These are phyloP conservation scores for Trametes pubescens DNA, from an alignment of 1,284 basidiomycete genomes.

Conservation along the genomic window DNA sequence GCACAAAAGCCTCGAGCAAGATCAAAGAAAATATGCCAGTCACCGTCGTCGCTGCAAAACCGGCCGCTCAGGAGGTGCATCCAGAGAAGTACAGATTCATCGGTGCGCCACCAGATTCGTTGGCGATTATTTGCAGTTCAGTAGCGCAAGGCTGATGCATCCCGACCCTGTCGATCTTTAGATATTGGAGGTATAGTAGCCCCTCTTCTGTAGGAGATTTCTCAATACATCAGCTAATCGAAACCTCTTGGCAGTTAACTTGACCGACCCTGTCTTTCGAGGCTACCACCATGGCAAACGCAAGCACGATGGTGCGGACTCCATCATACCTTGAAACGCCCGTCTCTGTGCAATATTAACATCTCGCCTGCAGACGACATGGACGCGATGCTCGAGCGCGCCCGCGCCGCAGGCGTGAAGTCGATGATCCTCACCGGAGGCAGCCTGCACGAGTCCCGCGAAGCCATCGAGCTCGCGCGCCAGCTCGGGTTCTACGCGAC, in stretches of 20 bases:
- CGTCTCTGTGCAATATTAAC: background rate
- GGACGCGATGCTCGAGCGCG: slow-evolving; percentile 65
- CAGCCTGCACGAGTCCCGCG: slow-evolving; percentile 70
- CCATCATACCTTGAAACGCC: background rate
- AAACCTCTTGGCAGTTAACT: slow-evolving; percentile 52
- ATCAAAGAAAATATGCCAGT: slow-evolving; percentile 38
- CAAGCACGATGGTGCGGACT: slow-evolving; percentile 60
- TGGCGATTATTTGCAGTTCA: background rate
- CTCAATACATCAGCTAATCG: background rate
- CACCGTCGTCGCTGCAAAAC: slow-evolving; percentile 38
- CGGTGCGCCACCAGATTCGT: slow-evolving; percentile 38
- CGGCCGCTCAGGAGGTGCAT: slow-evolving; percentile 26
- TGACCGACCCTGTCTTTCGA: slow-evolving; percentile 69
- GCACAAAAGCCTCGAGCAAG: background rate
- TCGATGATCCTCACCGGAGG: slow-evolving; percentile 88
- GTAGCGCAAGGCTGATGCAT: background rate
- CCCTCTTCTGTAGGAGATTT: too few species aligned
- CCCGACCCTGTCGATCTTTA: slow-evolving; percentile 21
- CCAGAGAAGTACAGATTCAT: slow-evolving; percentile 46
- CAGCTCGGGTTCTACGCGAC: slow-evolving; percentile 76
- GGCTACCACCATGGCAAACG: slow-evolving; percentile 60
- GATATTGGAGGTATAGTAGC: slow-evolving; percentile 56
- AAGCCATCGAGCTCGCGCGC: slow-evolving; percentile 70
- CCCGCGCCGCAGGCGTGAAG: slow-evolving; percentile 70
- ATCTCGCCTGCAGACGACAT: slow-evolving; percentile 66